A percentile compares a stretch with the other conserved stretches of the same genome.
Evolutionary conservation across 805 yeast genomes (phyloP).

Genomic region (Candida wancherniae): DNA sequence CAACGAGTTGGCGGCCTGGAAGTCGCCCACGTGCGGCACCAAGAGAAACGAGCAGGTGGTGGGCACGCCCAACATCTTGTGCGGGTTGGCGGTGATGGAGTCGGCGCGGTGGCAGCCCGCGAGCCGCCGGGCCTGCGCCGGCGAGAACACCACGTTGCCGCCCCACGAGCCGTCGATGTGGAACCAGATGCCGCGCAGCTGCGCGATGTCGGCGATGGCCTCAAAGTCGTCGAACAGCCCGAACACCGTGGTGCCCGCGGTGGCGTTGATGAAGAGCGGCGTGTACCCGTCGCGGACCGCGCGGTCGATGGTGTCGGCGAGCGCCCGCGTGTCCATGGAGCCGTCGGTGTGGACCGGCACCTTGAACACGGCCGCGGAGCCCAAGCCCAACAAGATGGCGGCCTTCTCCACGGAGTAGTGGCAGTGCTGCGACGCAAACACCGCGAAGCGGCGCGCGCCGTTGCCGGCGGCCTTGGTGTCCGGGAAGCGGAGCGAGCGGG

Average conservation of each 20-base stretch:
- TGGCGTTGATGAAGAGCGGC: conserved; percentile 73
- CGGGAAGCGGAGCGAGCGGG: conserved; percentile 62
- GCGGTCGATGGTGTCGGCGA: conserved; percentile 41
- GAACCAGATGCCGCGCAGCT: conserved; percentile 59
- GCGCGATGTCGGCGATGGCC: conserved; percentile 50
- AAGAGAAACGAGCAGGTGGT: conserved; percentile 69
- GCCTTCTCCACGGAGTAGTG: conserved; percentile 81
- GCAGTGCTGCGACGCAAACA: conserved; percentile 66
- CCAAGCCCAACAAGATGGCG: conserved; percentile 71
- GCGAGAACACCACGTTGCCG: conserved; percentile 71
- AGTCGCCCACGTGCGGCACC: conserved; percentile 60
- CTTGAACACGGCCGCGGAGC: conserved; percentile 57
- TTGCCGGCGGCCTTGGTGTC: conserved; percentile 66
- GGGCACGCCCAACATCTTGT: conserved; percentile 86
- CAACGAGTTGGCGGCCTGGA: conserved; percentile 70
- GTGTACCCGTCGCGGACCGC: conserved; percentile 53
- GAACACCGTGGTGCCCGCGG: conserved; percentile 86
- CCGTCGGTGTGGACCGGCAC: conserved; percentile 56
- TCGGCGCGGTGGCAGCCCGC: conserved; percentile 64
- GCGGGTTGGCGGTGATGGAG: conserved; percentile 79
- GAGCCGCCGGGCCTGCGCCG: conserved; percentile 40
- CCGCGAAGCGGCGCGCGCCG: conserved; percentile 49
- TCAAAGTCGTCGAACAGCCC: conserved; percentile 75
- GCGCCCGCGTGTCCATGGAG: conserved; percentile 45
- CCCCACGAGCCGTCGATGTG: conserved; percentile 94